Percentiles rank a stretch among this genome's conserved stretches.
Conservation (phyloP, 108 stramenopile genomes). For the Cyclostephanos tholiformis region DNA sequence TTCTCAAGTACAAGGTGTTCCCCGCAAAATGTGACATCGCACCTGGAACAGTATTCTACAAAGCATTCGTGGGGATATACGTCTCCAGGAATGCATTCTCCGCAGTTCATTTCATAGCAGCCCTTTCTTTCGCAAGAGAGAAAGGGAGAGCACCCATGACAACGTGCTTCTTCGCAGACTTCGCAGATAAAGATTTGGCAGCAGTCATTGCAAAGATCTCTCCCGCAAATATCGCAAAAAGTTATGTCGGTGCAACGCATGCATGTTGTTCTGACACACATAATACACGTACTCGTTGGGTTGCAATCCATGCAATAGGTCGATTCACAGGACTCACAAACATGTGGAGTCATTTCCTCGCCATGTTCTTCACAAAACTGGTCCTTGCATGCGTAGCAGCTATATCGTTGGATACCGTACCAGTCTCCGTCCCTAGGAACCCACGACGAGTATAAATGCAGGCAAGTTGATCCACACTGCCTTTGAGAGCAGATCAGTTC, state of each 20-base stretch:
- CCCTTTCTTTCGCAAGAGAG: background rate
- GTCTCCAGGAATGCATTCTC: background rate
- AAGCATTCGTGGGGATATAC: too few relatives aligned
- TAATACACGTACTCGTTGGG: background rate
- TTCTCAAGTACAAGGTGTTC: too few relatives aligned
- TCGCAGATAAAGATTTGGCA: background rate
- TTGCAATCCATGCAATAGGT: slow-evolving; percentile 14
- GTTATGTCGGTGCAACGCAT: background rate
- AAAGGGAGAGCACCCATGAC: slow-evolving; percentile 9
- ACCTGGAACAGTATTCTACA: too few relatives aligned
- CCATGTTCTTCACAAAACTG: slow-evolving; percentile 16
- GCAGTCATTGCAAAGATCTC: slow-evolving; percentile 3
- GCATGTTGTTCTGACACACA: slow-evolving; percentile 4
- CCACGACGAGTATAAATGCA: background rate
- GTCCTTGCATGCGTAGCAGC: slow-evolving; percentile 20
- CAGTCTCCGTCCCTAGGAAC: background rate
- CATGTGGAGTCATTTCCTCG: background rate
- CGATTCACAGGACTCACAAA: slow-evolving; percentile 10
- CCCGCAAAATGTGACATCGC: too few relatives aligned
- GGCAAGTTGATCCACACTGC: background rate
- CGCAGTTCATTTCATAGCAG: slow-evolving; percentile 10
- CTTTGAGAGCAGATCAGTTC: background rate
- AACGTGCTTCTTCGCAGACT: slow-evolving; percentile 6
- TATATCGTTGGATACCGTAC: slow-evolving; percentile 13
- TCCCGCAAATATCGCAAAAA: slow-evolving; percentile 16